Evolutionary conservation across 2,329 filamentous ascomycete species (phyloP).

Genomic region (Diaporthe citriasiana): DNA sequence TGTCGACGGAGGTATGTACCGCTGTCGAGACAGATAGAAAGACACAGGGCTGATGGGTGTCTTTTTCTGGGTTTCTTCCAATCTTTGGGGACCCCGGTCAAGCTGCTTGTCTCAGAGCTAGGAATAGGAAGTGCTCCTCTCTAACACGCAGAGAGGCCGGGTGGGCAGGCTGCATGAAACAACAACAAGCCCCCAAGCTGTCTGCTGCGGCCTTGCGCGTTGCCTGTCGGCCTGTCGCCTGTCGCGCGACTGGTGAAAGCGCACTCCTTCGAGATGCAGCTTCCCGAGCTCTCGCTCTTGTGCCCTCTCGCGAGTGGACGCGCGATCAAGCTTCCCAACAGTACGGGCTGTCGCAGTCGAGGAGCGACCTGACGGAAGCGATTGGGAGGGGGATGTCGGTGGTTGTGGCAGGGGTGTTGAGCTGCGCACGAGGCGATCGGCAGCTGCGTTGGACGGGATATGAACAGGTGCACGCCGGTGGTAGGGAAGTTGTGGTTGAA

Average conservation of each 20-base stretch:
- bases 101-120: conserved; percentile 35
- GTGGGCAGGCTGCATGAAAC: conserved; percentile 41
- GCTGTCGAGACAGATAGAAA: neutral
- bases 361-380: conserved; percentile 10
- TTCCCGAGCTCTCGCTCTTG: conserved; percentile 2
- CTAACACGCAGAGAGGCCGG: conserved; percentile 3
- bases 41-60: neutral
- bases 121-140: conserved; percentile 15
- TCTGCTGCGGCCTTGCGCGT: conserved; percentile 38
- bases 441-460: neutral
- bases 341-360: conserved; percentile 7
- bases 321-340: conserved; percentile 6
- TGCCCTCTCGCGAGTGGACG: neutral
- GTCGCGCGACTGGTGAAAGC: conserved; percentile 25
- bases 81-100: neutral
- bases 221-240: neutral
- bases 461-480: neutral
- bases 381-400: neutral
- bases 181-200: conserved; percentile 22
- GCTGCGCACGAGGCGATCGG: conserved; percentile 17
- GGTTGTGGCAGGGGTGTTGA: neutral
- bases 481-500: neutral
- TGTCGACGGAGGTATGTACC: neutral
- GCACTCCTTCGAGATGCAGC: conserved; percentile 28
- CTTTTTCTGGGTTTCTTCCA: conserved; percentile 22